Conservation (phyloP, 1,284 basidiomycete genomes). For the Melampsora americana region DNA sequence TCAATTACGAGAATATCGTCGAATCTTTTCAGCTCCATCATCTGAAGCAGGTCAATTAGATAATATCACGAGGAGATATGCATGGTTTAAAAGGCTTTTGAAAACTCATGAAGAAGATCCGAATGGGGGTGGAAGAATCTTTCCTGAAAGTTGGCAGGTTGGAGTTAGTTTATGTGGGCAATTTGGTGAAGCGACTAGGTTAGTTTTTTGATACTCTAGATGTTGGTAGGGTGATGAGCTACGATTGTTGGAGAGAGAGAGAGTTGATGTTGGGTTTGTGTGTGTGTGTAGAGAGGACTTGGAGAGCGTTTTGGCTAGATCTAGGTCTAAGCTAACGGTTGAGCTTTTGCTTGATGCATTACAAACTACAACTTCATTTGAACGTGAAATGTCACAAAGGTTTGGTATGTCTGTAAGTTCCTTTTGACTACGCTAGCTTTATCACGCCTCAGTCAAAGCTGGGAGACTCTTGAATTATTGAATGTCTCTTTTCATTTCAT, state of each 20-base stretch:
- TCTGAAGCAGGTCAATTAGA: constrained; percentile 95
- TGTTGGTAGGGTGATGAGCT: rapidly evolving
- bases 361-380: constrained; percentile 80
- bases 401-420: constrained; percentile 44
- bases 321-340: constrained; percentile 65
- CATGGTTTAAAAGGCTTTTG: constrained; percentile 92
- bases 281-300: constrained; percentile 54
- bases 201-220: constrained; percentile 44
- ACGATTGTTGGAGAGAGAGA: too few species aligned
- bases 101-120: constrained; percentile 83
- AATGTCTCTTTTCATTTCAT: not conserved
- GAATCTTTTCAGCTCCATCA: constrained; percentile 78
- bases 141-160: constrained; percentile 78
- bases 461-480: not conserved
- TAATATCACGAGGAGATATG: constrained; percentile 86
- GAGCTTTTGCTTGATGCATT: constrained; percentile 75
- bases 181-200: constrained; percentile 84
- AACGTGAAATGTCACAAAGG: constrained; percentile 62
- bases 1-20: constrained; percentile 90
- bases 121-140: constrained; percentile 61
- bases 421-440: not conserved
- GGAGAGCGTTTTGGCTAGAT: constrained; percentile 57
- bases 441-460: not conserved
- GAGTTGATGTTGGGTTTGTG: not conserved
- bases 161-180: constrained; percentile 73